Evolutionary conservation across 768 basidiomycete genomes (phyloP).

Genomic region (Serendipita sp.): DNA sequence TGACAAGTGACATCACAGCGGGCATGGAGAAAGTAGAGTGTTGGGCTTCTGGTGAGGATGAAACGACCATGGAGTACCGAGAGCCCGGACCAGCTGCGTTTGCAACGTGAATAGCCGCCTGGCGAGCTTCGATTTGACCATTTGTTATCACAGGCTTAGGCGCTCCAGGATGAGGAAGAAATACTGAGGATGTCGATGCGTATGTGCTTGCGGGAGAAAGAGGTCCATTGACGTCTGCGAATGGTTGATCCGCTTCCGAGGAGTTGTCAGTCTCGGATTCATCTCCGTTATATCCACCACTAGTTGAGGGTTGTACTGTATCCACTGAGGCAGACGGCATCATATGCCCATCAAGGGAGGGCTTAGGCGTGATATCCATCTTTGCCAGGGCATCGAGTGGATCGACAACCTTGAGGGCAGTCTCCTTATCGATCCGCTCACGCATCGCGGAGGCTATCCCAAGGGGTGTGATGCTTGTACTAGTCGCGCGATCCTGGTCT

Average conservation of each 20-base stretch:
- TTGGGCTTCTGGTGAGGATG: background rate
- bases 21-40: background rate
- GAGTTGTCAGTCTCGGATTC: background rate
- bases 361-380: constrained; percentile 4
- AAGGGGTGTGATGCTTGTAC: background rate
- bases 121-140: background rate
- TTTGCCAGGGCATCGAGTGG: background rate
- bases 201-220: constrained; percentile 1
- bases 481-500: background rate
- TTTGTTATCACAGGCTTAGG: constrained; percentile 5
- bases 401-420: background rate
- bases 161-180: constrained; percentile 9
- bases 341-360: background rate
- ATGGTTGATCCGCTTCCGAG: background rate
- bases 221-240: constrained; percentile 4
- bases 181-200: background rate
- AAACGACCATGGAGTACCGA: background rate
- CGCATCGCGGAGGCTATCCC: background rate
- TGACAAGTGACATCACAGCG: constrained; percentile 3
- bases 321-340: background rate
- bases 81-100: background rate
- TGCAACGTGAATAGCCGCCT: background rate
- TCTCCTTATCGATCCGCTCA: background rate
- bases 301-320: background rate
- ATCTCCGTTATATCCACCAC: background rate